Conservation (phyloP, 2,329 filamentous ascomycete genomes). For the Ilyonectria robusta region DNA sequence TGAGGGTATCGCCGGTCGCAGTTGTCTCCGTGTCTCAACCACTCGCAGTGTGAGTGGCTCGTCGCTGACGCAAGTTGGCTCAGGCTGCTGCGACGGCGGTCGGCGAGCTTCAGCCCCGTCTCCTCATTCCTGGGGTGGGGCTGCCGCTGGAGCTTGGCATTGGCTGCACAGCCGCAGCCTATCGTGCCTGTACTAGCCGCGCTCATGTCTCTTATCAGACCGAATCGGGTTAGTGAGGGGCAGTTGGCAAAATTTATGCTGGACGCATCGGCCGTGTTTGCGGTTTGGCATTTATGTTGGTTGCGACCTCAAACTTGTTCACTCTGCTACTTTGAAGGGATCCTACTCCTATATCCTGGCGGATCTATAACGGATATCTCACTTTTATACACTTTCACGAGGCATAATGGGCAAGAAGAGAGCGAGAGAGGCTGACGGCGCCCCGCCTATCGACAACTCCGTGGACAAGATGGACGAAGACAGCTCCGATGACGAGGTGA, state of each 20-base stretch:
- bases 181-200: conserved; percentile 44
- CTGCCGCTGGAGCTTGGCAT: conserved; percentile 28
- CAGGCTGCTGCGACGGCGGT: conserved; percentile 39
- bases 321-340: conserved; percentile 1
- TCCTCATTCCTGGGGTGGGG: conserved; percentile 10
- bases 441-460: conserved; percentile 57
- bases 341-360: conserved; percentile 1
- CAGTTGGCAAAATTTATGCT: conserved; percentile 54
- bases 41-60: conserved; percentile 26
- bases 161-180: conserved; percentile 41
- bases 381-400: background rate
- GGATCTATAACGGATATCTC: background rate
- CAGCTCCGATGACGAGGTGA: conserved; percentile 68
- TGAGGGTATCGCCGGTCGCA: conserved; percentile 18
- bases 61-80: conserved; percentile 49
- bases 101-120: conserved; percentile 25
- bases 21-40: conserved; percentile 20
- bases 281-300: conserved; percentile 35
- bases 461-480: conserved; percentile 66
- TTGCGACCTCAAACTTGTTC: conserved; percentile 27
- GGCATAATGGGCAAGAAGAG: conserved; percentile 65
- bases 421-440: conserved; percentile 61
- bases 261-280: conserved; percentile 1
- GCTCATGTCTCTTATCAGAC: conserved; percentile 43
- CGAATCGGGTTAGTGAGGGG: conserved; percentile 59